phyloP scores from a whole-genome alignment of 495 filamentous ascomycete genomes.

The Xylaria castorea region DNA sequence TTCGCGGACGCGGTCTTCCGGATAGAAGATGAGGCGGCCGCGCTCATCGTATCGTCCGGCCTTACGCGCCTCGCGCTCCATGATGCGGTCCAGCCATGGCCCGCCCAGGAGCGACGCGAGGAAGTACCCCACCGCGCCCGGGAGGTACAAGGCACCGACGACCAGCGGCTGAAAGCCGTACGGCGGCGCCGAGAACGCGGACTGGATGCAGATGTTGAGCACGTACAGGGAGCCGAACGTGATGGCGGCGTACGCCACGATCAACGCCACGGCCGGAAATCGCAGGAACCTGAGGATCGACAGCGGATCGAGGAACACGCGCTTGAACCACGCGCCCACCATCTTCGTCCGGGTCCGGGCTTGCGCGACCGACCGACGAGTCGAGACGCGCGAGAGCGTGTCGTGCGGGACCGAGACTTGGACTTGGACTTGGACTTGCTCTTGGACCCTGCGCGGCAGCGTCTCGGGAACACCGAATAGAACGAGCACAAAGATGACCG shows the following conservation, averaged over 20 bases:
- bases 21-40: constrained; percentile 72
- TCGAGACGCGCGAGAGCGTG: constrained; percentile 63
- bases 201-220: constrained; percentile 84
- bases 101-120: constrained; percentile 77
- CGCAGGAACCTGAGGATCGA: constrained; percentile 78
- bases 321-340: constrained; percentile 62
- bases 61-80: constrained; percentile 78
- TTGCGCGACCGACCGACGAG: constrained; percentile 63
- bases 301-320: constrained; percentile 80
- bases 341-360: constrained; percentile 62
- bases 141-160: constrained; percentile 83
- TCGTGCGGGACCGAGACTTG: constrained; percentile 15
- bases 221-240: constrained; percentile 85
- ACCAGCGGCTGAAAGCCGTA: constrained; percentile 79
- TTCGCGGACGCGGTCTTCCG: constrained; percentile 89
- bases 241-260: constrained; percentile 81
- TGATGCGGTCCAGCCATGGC: constrained; percentile 87
- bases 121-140: constrained; percentile 80
- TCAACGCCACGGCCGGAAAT: constrained; percentile 79
- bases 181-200: constrained; percentile 73
- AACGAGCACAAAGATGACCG: constrained; percentile 64
- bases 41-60: constrained; percentile 73
- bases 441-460: constrained; percentile 42
- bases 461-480: constrained; percentile 77
- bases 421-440: background rate